phyloP scores from a whole-genome alignment of 495 filamentous ascomycete species.

The Aspergillus sparsus region DNA sequence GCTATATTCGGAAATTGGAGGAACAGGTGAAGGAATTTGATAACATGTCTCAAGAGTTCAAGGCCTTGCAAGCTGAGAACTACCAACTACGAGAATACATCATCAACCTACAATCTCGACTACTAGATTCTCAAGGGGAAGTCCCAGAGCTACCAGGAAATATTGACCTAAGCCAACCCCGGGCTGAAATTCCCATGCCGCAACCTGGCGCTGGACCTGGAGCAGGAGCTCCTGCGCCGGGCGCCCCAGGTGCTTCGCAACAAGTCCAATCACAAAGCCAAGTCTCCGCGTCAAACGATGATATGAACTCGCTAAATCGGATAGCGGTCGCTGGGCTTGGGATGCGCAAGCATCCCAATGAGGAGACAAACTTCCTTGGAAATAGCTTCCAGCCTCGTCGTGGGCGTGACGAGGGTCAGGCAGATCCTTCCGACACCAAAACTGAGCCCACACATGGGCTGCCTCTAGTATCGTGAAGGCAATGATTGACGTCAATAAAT shows the following conservation, averaged over 20 bases:
- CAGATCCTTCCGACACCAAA: constrained; percentile 35
- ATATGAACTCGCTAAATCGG: constrained; percentile 49
- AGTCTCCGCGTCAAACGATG: constrained; percentile 36
- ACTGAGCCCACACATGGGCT: constrained; percentile 37
- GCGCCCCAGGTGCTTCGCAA: constrained; percentile 22
- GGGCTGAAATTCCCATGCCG: constrained; percentile 33
- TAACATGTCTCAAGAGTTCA: constrained; percentile 67
- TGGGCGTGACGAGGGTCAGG: constrained; percentile 38
- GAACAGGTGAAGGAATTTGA: constrained; percentile 80
- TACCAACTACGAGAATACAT: constrained; percentile 89
- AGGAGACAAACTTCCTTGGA: constrained; percentile 34
- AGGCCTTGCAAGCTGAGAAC: constrained; percentile 80
- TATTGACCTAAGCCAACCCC: constrained; percentile 53
- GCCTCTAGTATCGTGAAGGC: constrained; percentile 29
- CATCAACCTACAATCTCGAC: constrained; percentile 82
- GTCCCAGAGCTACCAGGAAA: constrained; percentile 76
- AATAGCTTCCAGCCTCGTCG: constrained; percentile 41
- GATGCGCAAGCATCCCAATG: constrained; percentile 49
- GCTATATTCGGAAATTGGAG: constrained; percentile 95
- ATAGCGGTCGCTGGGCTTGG: constrained; percentile 49
- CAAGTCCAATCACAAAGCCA: constrained; percentile 31
- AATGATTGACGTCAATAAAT: neutral
- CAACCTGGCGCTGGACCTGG: constrained; percentile 22
- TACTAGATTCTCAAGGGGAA: constrained; percentile 80
- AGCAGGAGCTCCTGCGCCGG: constrained; percentile 19